Conservation (phyloP, 306 rosid genomes). For the apple (Malus domestica) region ASM211411v1 NC_041796.1:23497001-23497500, state of each 20-base stretch:
- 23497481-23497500: slow-evolving; percentile 16
- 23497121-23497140: background rate
- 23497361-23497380: background rate
- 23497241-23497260: slow-evolving; percentile 29
- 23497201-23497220: background rate
- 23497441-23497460: background rate
- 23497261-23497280: background rate
- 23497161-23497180: background rate
- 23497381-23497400: background rate
- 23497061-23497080: background rate
- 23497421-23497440: background rate
- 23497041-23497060: background rate
- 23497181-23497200: background rate
- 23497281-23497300: background rate
- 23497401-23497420: background rate
- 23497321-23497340: background rate
- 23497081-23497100: background rate
- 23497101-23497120: background rate
- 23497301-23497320: slow-evolving; percentile 9
- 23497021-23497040: background rate
- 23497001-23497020: background rate
- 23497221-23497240: slow-evolving; percentile 21
- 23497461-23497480: background rate
- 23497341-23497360: slow-evolving; percentile 14
- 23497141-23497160: background rate